These are phyloP conservation scores for Proliferodiscus dingleyae DNA, from an alignment of 2,329 filamentous ascomycete genomes.

Conservation along the genomic window DNA sequence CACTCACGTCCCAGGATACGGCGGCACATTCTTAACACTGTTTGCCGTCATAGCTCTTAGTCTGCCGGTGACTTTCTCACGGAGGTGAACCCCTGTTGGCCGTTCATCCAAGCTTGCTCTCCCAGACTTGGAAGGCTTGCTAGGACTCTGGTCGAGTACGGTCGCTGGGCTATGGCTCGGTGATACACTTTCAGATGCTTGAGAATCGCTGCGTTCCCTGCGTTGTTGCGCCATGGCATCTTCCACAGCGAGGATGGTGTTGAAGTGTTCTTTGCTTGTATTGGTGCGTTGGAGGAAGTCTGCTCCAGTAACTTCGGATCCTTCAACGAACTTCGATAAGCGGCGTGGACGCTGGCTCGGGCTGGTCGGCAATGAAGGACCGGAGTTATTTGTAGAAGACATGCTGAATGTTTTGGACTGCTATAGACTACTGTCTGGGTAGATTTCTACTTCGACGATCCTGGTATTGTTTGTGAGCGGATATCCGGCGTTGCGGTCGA, in stretches of 20 bases:
- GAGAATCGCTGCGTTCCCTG: conserved; percentile 7
- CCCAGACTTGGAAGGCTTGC: conserved; percentile 15
- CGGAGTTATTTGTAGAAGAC: background rate
- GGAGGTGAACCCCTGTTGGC: no score
- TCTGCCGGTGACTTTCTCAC: no score
- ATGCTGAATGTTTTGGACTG: background rate
- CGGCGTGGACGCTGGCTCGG: conserved; percentile 3
- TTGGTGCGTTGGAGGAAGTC: conserved; percentile 10
- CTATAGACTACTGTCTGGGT: no score
- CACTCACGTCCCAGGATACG: no score
- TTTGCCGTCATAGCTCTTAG: background rate
- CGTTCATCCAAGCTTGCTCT: conserved; percentile 15
- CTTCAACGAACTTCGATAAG: conserved; percentile 13
- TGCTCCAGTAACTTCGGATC: conserved; percentile 1
- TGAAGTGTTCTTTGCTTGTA: conserved; percentile 10
- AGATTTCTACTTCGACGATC: no score
- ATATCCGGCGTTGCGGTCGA: no score
- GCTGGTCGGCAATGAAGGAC: background rate
- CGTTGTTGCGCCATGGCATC: conserved; percentile 15
- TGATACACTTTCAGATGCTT: conserved; percentile 12
- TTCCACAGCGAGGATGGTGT: conserved; percentile 18
- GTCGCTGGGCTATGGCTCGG: background rate
- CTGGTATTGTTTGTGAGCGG: no score
- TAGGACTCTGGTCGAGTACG: conserved; percentile 1
- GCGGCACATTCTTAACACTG: background rate